Conservation (phyloP, 2,329 filamentous ascomycete genomes). For the Penicillium sp. region DNA sequence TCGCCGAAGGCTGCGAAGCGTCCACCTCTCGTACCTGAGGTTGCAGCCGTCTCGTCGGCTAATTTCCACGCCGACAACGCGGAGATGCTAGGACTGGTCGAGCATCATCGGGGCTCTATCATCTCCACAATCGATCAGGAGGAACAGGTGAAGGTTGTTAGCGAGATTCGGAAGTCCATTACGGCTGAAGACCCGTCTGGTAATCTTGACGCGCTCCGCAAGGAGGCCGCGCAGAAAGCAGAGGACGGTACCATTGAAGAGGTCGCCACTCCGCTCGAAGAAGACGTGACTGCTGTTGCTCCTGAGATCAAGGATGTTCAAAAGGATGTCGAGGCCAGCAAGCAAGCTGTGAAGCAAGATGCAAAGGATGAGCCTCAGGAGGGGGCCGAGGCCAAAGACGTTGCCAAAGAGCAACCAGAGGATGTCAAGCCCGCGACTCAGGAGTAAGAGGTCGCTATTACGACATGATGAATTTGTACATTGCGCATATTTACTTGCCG, state of each 20-base stretch:
- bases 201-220: conserved; percentile 29
- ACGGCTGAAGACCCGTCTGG: conserved; percentile 26
- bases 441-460: conserved; percentile 19
- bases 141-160: conserved; percentile 35
- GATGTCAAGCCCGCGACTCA: conserved; percentile 23
- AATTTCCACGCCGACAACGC: conserved; percentile 40
- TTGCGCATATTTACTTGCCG: conserved; percentile 2
- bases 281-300: background rate
- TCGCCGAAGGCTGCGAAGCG: conserved; percentile 22
- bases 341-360: background rate
- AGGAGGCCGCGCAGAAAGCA: conserved; percentile 26
- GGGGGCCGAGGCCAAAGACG: conserved; percentile 7
- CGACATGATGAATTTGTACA: conserved; percentile 22
- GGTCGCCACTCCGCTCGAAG: background rate
- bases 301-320: too few species aligned
- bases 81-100: conserved; percentile 36
- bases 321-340: background rate
- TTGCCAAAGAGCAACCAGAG: conserved; percentile 5
- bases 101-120: conserved; percentile 39
- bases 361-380: conserved; percentile 13
- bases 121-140: conserved; percentile 34
- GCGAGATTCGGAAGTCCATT: conserved; percentile 40
- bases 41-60: conserved; percentile 37
- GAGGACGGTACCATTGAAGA: conserved; percentile 28
- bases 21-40: conserved; percentile 34